Evolutionary conservation across 2,329 filamentous ascomycete genomes (phyloP), one percentile per base, ranked within the genome.

Genomic region (Cladosporium velox): DNA sequence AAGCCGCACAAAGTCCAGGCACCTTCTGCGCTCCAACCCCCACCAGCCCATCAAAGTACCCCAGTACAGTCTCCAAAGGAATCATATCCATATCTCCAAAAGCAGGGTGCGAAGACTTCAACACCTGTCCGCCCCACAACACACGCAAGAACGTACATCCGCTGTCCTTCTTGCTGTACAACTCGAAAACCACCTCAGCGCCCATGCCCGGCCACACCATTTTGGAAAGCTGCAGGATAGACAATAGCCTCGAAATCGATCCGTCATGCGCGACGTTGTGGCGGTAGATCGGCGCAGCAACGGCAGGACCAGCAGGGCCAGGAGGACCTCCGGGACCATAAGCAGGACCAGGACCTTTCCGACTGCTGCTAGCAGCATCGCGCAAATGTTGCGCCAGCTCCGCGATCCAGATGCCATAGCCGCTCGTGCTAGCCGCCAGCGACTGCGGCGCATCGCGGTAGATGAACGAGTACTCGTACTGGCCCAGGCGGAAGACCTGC

Each of bases 181-280:
- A 74, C 79, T 94, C 91, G 74, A 93, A 92, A 0, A 93, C 86
- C 0, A 94, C 82, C 78, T 94, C 91, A 11, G 87, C 83, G 0
- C 91, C 91, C 91, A 94, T 93, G 0, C 91, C 91, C 0, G 91
- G 91, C 91, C 91, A 94, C 1, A 92, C 87, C 91, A 94, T 94
- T 62, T 82, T 76, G 26, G 92, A 88, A 1, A 90, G 73, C 78
- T 94, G 91, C 73, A 95, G 74, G 18, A 93, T 84, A 2, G 86
- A 86, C 26, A 95, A 79, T 7, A 94, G 72, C 2, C 87, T 80
- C 12, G 89, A 87, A 7, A 93, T 74, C 3, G 87, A 89, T 2
- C 91, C 92, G 71, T 95, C 92, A 72, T 96, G 91, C 2, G 91
- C 91, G 44, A 95, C 84, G 69, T 94, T 93, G 73, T 95, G 91